phyloP scores from a whole-genome alignment of 257 asterid genomes.

The Echites panduratus region DNA sequence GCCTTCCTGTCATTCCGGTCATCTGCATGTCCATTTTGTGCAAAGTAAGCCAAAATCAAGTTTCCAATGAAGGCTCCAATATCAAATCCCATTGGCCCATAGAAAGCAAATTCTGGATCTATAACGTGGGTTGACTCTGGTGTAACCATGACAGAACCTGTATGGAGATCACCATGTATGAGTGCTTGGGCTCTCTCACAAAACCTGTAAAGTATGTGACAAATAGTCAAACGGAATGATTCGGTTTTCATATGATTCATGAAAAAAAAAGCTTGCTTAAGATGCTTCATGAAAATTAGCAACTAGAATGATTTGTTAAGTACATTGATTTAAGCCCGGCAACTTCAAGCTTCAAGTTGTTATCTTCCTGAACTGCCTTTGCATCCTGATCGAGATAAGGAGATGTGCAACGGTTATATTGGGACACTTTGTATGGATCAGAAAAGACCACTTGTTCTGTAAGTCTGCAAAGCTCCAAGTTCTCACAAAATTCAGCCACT shows the following conservation, averaged over 20 bases:
- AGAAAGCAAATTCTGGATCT: constrained; percentile 92
- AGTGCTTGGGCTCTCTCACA: constrained; percentile 98
- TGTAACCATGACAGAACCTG: constrained; percentile 93
- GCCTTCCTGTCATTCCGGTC: constrained; percentile 67
- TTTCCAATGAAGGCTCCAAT: constrained; percentile 93
- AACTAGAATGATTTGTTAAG: constrained; percentile 1
- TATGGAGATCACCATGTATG: constrained; percentile 91
- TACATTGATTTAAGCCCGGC: constrained; percentile 91
- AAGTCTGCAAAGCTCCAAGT: constrained; percentile 89
- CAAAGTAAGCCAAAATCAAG: constrained; percentile 74
- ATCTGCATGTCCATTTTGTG: constrained; percentile 90
- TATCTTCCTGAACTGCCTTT: constrained; percentile 67
- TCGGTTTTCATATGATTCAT: not conserved
- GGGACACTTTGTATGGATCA: constrained; percentile 86
- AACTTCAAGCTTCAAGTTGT: constrained; percentile 74
- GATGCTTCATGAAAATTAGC: not conserved
- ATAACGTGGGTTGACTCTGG: constrained; percentile 77
- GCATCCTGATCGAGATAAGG: constrained; percentile 92
- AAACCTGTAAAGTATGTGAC: constrained; percentile 49
- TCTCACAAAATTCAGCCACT: constrained; percentile 93
- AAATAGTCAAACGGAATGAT: constrained; percentile 21
- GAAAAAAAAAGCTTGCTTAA: not conserved
- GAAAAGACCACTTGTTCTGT: constrained; percentile 95
- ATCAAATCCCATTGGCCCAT: constrained; percentile 93
- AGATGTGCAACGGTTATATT: constrained; percentile 73